phyloP scores from a whole-genome alignment of 2,329 filamentous ascomycete species.

The Corinectria fuckeliana region DNA sequence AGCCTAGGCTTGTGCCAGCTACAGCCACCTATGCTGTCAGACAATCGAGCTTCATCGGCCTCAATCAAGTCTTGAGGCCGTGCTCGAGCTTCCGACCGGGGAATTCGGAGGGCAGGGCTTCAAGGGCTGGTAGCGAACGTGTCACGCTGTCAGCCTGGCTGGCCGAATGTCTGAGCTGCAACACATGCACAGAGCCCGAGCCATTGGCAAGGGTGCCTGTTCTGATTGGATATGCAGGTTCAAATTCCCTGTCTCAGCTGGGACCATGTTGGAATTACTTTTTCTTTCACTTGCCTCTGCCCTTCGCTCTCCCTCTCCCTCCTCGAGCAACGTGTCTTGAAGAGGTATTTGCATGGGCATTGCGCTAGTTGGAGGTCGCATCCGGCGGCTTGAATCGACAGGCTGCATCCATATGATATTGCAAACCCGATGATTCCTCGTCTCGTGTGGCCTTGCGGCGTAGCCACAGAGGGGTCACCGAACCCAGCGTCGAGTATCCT shows the following conservation, averaged over 20 bases:
- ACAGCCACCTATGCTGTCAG: constrained; percentile 5
- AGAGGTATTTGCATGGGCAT: constrained; percentile 7
- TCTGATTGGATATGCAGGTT: constrained; percentile 28
- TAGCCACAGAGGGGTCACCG: constrained; percentile 14
- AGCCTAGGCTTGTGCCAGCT: constrained; percentile 7
- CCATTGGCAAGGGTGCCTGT: constrained; percentile 16
- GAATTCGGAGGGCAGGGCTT: neutral
- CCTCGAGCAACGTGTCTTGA: neutral
- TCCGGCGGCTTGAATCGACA: neutral
- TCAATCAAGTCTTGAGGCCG: neutral
- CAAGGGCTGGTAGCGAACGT: constrained; percentile 19
- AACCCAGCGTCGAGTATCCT: constrained; percentile 18
- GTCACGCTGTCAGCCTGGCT: constrained; percentile 19
- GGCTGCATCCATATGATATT: neutral
- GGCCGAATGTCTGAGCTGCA: constrained; percentile 17
- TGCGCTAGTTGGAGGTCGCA: too few relatives aligned
- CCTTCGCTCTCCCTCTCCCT: neutral
- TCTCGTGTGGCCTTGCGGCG: constrained; percentile 17
- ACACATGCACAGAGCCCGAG: constrained; percentile 23
- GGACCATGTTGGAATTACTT: constrained; percentile 26
- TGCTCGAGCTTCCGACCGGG: neutral
- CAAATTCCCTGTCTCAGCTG: constrained; percentile 23
- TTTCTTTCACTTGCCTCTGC: neutral
- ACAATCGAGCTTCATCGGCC: neutral
- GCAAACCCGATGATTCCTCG: neutral